Evolutionary conservation across 306 rosid genomes (phyloP).

Genomic region (Glycyrrhiza uralensis): DNA sequence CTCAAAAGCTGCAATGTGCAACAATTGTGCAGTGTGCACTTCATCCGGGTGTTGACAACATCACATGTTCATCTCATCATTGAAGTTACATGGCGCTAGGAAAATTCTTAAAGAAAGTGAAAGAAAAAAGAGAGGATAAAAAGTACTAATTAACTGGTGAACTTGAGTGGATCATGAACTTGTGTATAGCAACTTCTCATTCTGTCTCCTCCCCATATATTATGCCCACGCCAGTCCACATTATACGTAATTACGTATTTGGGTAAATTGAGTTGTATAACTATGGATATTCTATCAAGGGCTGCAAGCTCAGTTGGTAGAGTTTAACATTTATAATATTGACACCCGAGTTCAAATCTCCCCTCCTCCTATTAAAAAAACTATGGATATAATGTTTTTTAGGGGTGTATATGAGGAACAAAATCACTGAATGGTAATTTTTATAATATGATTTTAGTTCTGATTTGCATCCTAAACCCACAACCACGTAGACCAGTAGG

Average conservation of each 20-base stretch:
- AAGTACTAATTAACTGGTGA: background rate
- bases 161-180: background rate
- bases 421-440: too few relatives aligned
- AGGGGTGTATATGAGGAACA: too few relatives aligned
- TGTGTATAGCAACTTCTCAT: slow-evolving; percentile 11
- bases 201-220: slow-evolving; percentile 13
- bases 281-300: background rate
- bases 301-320: too few relatives aligned
- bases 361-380: too few relatives aligned
- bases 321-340: too few relatives aligned
- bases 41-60: slow-evolving; percentile 10
- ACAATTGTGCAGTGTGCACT: slow-evolving; percentile 27
- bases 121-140: background rate
- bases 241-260: background rate
- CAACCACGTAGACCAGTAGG: slow-evolving; percentile 8
- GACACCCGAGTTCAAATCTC: too few relatives aligned
- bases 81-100: slow-evolving; percentile 31
- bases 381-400: too few relatives aligned
- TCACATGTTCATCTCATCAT: slow-evolving; percentile 44
- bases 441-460: background rate
- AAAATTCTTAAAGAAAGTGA: background rate
- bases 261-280: background rate
- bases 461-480: slow-evolving; percentile 10
- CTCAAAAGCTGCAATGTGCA: slow-evolving; percentile 26
- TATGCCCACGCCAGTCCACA: background rate